These are phyloP conservation scores for Plenodomus biglobosus DNA, from an alignment of 2,329 filamentous ascomycete genomes.

Conservation along the genomic window DNA sequence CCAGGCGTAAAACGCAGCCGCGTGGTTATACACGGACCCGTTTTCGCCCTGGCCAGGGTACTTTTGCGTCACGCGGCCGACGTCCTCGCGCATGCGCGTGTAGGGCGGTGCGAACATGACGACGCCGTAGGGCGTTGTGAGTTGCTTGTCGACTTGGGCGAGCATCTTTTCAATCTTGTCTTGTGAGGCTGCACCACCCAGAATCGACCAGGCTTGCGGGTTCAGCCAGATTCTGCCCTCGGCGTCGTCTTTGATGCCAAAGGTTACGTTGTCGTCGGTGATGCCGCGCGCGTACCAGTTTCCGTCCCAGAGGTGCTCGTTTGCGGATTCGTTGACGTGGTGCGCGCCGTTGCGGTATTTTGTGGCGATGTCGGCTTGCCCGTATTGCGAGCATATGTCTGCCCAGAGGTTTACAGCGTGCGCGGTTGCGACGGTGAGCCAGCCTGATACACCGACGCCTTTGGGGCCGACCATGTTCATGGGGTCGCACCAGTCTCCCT, in stretches of 20 bases:
- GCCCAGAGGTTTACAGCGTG: constrained; percentile 59
- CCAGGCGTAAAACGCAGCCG: constrained; percentile 58
- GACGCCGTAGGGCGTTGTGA: constrained; percentile 57
- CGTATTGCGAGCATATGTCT: constrained; percentile 52
- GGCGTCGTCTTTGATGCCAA: constrained; percentile 54
- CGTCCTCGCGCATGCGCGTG: constrained; percentile 59
- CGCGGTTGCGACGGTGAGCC: constrained; percentile 59
- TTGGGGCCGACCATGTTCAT: constrained; percentile 66
- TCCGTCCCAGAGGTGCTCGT: constrained; percentile 58
- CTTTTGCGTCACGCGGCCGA: constrained; percentile 62
- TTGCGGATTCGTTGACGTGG: constrained; percentile 55
- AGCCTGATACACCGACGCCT: constrained; percentile 60
- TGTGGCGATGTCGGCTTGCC: constrained; percentile 45
- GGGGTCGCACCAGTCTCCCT: constrained; percentile 63
- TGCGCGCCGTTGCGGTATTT: constrained; percentile 51
- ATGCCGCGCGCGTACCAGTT: constrained; percentile 61
- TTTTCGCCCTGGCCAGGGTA: constrained; percentile 62
- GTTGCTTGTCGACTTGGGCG: constrained; percentile 54
- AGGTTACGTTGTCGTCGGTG: constrained; percentile 57
- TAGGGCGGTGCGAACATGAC: constrained; percentile 60
- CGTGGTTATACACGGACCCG: constrained; percentile 61
- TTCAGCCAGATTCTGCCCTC: constrained; percentile 62
- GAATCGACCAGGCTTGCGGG: constrained; percentile 59
- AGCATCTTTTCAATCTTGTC: constrained; percentile 52
- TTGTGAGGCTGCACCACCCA: constrained; percentile 53